Conservation (phyloP, 495 filamentous ascomycete genomes). For the Aspergillus bertholletiae region DNA sequence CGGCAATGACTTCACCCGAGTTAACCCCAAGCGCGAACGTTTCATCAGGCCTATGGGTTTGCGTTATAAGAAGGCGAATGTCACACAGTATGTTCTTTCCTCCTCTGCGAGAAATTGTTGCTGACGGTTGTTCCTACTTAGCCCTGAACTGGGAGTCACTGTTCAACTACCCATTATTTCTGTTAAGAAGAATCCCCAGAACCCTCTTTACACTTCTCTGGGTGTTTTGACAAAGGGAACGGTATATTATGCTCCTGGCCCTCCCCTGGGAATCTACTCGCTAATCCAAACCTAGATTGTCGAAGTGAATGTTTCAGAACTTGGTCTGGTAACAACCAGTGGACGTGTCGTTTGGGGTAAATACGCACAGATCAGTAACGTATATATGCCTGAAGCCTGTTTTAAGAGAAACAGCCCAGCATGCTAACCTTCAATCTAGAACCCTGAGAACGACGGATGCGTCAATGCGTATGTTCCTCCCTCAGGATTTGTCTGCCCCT, state of each 20-base stretch:
- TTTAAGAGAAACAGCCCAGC: neutral
- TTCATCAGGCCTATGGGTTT: conserved; percentile 79
- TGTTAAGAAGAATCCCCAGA: conserved; percentile 98
- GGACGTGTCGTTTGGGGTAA: conserved; percentile 92
- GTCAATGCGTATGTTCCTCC: conserved; percentile 56
- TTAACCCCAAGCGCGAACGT: conserved; percentile 92
- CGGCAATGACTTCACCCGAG: conserved; percentile 84
- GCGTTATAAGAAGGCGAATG: conserved; percentile 92
- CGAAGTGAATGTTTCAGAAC: conserved; percentile 92
- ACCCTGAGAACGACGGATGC: conserved; percentile 77
- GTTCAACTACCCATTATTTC: conserved; percentile 89
- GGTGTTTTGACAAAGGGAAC: conserved; percentile 94
- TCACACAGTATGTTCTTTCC: conserved; percentile 56
- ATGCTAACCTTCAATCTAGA: conserved; percentile 47
- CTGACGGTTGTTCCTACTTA: conserved; percentile 21
- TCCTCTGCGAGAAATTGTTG: neutral
- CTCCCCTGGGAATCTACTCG: neutral
- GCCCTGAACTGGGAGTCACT: conserved; percentile 77
- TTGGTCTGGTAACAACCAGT: conserved; percentile 87
- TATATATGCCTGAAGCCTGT: neutral
- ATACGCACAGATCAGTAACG: conserved; percentile 64
- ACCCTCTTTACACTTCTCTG: conserved; percentile 89
- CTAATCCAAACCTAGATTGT: conserved; percentile 33
- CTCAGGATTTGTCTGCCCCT: neutral
- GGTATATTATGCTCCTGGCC: conserved; percentile 34